Evolutionary conservation across 495 filamentous ascomycete species (phyloP), one percentile per base, ranked within the genome.

Genomic region (Daldinia caldariorum): DNA sequence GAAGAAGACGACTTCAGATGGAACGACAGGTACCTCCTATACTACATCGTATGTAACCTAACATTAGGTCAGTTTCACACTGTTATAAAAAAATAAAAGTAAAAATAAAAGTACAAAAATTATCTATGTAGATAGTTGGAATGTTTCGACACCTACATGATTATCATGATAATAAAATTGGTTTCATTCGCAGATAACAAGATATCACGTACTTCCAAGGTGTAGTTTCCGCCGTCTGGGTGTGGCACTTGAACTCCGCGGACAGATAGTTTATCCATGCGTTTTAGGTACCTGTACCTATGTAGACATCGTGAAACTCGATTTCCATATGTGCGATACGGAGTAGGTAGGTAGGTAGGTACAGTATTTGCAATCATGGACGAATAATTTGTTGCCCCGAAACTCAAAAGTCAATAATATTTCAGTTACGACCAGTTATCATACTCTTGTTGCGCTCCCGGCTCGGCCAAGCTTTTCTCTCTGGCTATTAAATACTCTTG

Each of bases 401-500:
- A 26, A 26, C 26, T 26, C 26, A 3, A 26, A 26, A 26, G 26
- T 26, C 26, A 26, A 26, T 26, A 1, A 1, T 26, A 26, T 26
- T 26, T 3, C 35, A 39, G 34, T 20, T 66, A 72, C 35, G 70
- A 64, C 70, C 70, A 72, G 53, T 69, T 72, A 29, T 72, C 70
- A 29, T 72, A 72, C 41, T 65, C 61, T 49, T 61, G 61, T 57
- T 68, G 62, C 0, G 37, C 45, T 26, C 26, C 26, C 14, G 61
- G 59, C 39, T 66, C 66, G 20, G 67, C 60, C 13, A 43, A 10
- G 18, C 58, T 49, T 57, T 26, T 26, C 3, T 26, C 26, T 26
- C 32, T 61, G 12, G 61, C 53, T 38, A 69, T 58, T 22, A 71
- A 58, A 54, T 77, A 77, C 5, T 78, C 79, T 72, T 78, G 75